phyloP scores from a whole-genome alignment of 2,329 filamentous ascomycete genomes.

The Lasiodiplodia theobromae region DNA sequence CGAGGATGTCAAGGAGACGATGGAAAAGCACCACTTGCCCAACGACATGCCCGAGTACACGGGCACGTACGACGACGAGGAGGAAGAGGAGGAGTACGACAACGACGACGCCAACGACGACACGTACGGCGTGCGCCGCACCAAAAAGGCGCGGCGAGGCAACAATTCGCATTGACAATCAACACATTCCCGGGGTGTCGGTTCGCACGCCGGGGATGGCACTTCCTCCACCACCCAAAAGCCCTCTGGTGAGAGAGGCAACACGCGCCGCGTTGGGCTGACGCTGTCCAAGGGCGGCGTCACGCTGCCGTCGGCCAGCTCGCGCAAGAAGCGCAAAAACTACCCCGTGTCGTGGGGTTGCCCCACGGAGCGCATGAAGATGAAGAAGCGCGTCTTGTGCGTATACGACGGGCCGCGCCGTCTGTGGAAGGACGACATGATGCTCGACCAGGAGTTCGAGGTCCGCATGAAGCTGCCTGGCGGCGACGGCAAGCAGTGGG shows the following conservation, averaged over 20 bases:
- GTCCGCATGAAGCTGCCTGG: conserved; percentile 76
- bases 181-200: conserved; percentile 58
- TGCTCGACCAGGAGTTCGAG: conserved; percentile 94
- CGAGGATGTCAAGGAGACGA: conserved; percentile 47
- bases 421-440: conserved; percentile 98
- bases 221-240: conserved; percentile 37
- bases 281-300: conserved; percentile 81
- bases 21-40: conserved; percentile 48
- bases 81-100: conserved; percentile 64
- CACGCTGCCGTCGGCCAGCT: conserved; percentile 57
- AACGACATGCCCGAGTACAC: conserved; percentile 88
- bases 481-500: conserved; percentile 69
- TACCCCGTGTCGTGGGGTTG: conserved; percentile 96
- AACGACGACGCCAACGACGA: conserved; percentile 61
- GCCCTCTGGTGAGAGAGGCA: conserved; percentile 28
- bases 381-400: conserved; percentile 95
- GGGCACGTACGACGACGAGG: conserved; percentile 77
- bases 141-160: conserved; percentile 56
- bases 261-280: conserved; percentile 58
- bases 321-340: conserved; percentile 90
- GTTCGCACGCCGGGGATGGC: conserved; percentile 44
- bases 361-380: conserved; percentile 90
- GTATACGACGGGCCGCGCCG: conserved; percentile 89
- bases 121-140: conserved; percentile 59
- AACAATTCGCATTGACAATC: conserved; percentile 56